Conservation (phyloP, 345 rosid genomes). For the Physaria fendleri region DNA sequence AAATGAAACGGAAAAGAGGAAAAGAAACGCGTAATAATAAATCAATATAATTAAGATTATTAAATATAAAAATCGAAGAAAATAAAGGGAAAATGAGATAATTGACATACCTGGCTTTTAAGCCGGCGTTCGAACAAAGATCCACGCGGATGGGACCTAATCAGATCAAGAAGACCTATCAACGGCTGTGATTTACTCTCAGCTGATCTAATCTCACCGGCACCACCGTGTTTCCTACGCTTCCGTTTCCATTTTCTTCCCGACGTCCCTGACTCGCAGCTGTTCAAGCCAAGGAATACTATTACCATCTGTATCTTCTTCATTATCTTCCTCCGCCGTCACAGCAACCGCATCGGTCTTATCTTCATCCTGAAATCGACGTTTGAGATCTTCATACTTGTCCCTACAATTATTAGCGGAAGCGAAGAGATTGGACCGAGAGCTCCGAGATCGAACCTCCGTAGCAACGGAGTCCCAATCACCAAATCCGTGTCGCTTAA, state of each 20-base stretch:
- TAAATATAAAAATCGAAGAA: background rate
- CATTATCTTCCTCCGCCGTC: background rate
- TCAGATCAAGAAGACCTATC: constrained; percentile 37
- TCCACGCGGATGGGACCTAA: constrained; percentile 51
- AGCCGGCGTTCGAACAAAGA: constrained; percentile 55
- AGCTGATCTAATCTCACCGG: constrained; percentile 23
- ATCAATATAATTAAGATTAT: background rate
- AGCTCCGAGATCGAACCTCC: constrained; percentile 58
- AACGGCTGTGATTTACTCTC: constrained; percentile 52
- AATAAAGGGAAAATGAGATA: background rate
- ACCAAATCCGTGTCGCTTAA: constrained; percentile 65
- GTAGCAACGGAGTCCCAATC: constrained; percentile 71
- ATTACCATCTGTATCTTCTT: constrained; percentile 16
- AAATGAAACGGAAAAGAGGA: background rate
- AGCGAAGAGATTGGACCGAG: constrained; percentile 37
- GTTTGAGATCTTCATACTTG: constrained; percentile 60
- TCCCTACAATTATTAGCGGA: constrained; percentile 45
- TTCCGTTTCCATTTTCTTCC: constrained; percentile 32
- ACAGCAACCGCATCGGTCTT: background rate
- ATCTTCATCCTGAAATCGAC: constrained; percentile 35
- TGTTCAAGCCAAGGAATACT: constrained; percentile 61
- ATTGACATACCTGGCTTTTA: constrained; percentile 44
- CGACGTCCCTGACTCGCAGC: constrained; percentile 53
- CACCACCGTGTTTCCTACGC: constrained; percentile 23
- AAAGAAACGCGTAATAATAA: background rate